Conservation (phyloP, 495 filamentous ascomycete genomes). For the Chaetomium tenue region DNA sequence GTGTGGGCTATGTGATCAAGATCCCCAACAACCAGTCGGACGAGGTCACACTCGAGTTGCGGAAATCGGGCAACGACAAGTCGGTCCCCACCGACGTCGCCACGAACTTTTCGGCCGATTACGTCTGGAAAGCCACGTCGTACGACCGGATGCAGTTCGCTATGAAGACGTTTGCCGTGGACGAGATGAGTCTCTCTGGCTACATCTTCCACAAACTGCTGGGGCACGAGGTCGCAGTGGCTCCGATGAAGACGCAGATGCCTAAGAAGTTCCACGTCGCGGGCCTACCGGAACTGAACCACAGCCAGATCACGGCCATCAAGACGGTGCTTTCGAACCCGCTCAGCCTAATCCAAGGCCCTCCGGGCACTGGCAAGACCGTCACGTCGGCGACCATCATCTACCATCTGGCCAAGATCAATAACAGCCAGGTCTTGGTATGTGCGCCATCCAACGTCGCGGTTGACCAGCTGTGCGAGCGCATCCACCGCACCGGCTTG, state of each 20-base stretch:
- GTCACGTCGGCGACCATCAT: slow-evolving; percentile 99
- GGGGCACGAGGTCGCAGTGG: slow-evolving; percentile 92
- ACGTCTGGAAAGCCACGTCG: slow-evolving; percentile 99
- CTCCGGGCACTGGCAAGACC: slow-evolving; percentile 96
- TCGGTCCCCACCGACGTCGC: slow-evolving; percentile 96
- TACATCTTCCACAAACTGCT: slow-evolving; percentile 99
- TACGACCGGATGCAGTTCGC: slow-evolving; percentile 99
- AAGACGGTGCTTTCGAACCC: slow-evolving; percentile 93
- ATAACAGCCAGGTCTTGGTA: slow-evolving; percentile 90
- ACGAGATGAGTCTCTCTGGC: slow-evolving; percentile 97
- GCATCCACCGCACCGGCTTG: slow-evolving; percentile 89
- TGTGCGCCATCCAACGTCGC: slow-evolving; percentile 98
- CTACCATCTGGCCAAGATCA: slow-evolving; percentile 94
- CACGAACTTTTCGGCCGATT: slow-evolving; percentile 96
- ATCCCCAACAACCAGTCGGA: slow-evolving; percentile 99
- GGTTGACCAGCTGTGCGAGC: slow-evolving; percentile 96
- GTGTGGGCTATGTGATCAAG: slow-evolving; percentile 98
- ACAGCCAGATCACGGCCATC: slow-evolving; percentile 93
- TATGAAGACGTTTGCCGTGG: slow-evolving; percentile 98
- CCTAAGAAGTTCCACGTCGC: slow-evolving; percentile 97
- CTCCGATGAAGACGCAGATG: slow-evolving; percentile 94
- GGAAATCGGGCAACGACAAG: slow-evolving; percentile 73
- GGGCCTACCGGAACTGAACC: slow-evolving; percentile 91
- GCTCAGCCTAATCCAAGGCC: slow-evolving; percentile 92
- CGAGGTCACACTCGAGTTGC: slow-evolving; percentile 93